Percentiles rank a stretch among this genome's conserved stretches.
Evolutionary conservation across 1,139 yeast species (phyloP).

Genomic region (Candida sp.): DNA sequence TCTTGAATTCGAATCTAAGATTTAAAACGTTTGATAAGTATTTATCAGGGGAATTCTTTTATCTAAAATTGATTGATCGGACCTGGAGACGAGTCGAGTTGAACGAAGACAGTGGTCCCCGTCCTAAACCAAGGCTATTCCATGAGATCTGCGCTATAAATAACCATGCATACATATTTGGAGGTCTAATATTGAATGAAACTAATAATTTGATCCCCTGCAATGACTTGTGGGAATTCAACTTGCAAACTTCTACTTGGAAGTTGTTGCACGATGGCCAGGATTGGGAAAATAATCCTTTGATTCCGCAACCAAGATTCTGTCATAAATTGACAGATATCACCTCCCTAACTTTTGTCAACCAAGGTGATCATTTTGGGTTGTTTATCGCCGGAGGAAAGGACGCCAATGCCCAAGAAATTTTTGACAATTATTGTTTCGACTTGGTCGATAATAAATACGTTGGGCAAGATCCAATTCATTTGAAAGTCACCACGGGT

Average conservation of each 20-base stretch:
- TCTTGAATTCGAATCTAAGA: conserved; percentile 21
- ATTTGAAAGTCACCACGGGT: conserved; percentile 18
- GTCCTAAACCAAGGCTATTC: conserved; percentile 54
- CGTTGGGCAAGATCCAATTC: conserved; percentile 31
- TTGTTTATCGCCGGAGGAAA: conserved; percentile 61
- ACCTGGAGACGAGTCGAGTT: conserved; percentile 46
- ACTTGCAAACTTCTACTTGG: conserved; percentile 52
- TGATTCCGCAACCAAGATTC: conserved; percentile 42
- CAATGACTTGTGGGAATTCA: conserved; percentile 68
- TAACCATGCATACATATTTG: conserved; percentile 53
- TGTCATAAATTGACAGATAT: conserved; percentile 51
- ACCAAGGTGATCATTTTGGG: conserved; percentile 49
- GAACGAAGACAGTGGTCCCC: conserved; percentile 6
- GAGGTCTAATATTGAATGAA: conserved; percentile 48
- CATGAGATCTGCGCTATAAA: conserved; percentile 54
- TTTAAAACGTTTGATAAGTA: conserved; percentile 35
- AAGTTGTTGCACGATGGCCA: conserved; percentile 41
- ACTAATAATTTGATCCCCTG: conserved; percentile 33
- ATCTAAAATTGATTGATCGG: conserved; percentile 53
- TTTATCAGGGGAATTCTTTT: conserved; percentile 55
- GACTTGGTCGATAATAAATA: conserved; percentile 50
- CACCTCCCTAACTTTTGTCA: conserved; percentile 37
- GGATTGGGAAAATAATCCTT: conserved; percentile 18
- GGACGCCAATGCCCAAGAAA: conserved; percentile 36
- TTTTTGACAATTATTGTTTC: conserved; percentile 45